A percentile compares a stretch with the other conserved stretches of the same genome.
Evolutionary conservation across 768 basidiomycete genomes (phyloP).

Genomic region (Leccinum disarticulatum): DNA sequence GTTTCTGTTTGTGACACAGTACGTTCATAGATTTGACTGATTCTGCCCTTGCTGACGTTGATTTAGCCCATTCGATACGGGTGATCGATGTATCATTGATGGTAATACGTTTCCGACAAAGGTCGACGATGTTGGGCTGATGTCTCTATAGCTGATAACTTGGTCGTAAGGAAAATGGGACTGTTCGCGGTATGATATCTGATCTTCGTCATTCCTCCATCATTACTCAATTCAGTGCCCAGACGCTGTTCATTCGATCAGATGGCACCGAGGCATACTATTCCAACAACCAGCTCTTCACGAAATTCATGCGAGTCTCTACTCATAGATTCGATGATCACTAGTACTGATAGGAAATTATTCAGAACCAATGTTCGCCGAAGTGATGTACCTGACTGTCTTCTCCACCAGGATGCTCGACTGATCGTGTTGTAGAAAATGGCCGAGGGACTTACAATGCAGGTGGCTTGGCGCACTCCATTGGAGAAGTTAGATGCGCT

Average conservation of each 20-base stretch:
- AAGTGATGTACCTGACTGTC: slow-evolving; percentile 50
- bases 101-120: slow-evolving; percentile 32
- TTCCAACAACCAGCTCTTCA: slow-evolving; percentile 75
- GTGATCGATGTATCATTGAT: slow-evolving; percentile 79
- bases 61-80: slow-evolving; percentile 72
- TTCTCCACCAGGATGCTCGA: neutral
- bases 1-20: slow-evolving; percentile 85
- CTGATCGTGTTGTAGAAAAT: slow-evolving; percentile 50
- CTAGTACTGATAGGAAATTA: neutral
- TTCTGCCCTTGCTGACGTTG: slow-evolving; percentile 4
- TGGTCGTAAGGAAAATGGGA: slow-evolving; percentile 79
- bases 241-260: slow-evolving; percentile 68
- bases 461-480: slow-evolving; percentile 75
- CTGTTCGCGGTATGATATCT: slow-evolving; percentile 60
- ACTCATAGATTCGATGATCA: neutral
- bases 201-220: neutral
- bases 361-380: slow-evolving; percentile 68
- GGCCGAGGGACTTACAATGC: slow-evolving; percentile 63
- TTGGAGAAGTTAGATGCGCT: slow-evolving; percentile 69
- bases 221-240: neutral
- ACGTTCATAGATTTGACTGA: slow-evolving; percentile 30
- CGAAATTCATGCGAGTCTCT: slow-evolving; percentile 64
- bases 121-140: slow-evolving; percentile 6
- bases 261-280: slow-evolving; percentile 83
- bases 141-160: slow-evolving; percentile 52